Base-by-base conservation (phyloP, 2,329 filamentous ascomycete species). In the Fusarium hostae region DNA sequence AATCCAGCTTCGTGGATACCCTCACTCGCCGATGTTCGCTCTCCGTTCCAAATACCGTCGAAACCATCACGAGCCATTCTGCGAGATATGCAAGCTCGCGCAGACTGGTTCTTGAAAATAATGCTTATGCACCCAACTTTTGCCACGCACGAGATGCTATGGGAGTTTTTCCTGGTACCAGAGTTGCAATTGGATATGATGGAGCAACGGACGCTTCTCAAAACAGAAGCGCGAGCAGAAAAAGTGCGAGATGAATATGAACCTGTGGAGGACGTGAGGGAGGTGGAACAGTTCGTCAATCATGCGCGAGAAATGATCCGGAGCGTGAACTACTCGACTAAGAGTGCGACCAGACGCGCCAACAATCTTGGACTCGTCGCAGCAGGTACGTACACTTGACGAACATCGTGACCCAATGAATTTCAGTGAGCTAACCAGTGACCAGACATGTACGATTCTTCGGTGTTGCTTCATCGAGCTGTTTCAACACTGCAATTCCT, bases 151-250 rank as follows among this genome's bases (percentile, higher is more conserved):
- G 96, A 99, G 83, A 94, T 98, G 79, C 87, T 99, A 4, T 99
- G 96, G 97, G 96, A 99, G 77, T 99, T 99, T 82, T 97, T 99
- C 81, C 87, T 99, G 1, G 95, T 99, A 16, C 96, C 96, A 3
- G 96, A 99, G 74, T 89, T 99, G 54, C 94, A 97, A 78, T 88
- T 93, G 1, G 90, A 94, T 24, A 94, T 95, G 89, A 95, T 98
- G 87, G 92, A 93, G 58, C 92, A 97, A 79, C 90, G 96, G 54
- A 97, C 93, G 70, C 90, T 90, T 60, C 89, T 94, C 68, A 99
- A 99, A 82, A 93, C 94, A 7, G 92, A 95, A 79, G 90, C 92
- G 1, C 88, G 95, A 32, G 85, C 89, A 6, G 96, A 99, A 78
- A 95, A 91, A 61, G 91, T 99, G 37, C 89, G 90, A 58, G 96